Evolutionary conservation across 768 basidiomycete species (phyloP).

Genomic region (Solioccasus polychromus): DNA sequence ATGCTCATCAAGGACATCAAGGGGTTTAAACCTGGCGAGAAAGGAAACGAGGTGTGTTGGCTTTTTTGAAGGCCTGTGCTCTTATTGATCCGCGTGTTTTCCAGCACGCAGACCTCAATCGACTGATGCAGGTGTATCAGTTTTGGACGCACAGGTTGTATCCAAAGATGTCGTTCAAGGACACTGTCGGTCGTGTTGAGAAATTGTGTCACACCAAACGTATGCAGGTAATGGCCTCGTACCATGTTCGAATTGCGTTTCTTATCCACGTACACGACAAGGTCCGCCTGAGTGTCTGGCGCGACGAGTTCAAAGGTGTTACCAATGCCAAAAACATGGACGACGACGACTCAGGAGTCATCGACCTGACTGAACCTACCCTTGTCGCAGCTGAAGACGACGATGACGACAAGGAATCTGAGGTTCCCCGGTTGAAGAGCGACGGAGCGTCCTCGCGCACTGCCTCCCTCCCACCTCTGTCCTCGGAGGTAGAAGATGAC

Average conservation of each 20-base stretch:
- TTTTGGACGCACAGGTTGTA: conserved; percentile 95
- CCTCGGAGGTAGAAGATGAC: conserved; percentile 41
- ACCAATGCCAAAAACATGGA: conserved; percentile 33
- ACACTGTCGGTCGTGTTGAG: conserved; percentile 84
- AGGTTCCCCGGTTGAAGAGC: conserved; percentile 7
- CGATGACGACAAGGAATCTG: conserved; percentile 10
- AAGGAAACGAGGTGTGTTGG: conserved; percentile 79
- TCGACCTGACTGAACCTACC: conserved; percentile 28
- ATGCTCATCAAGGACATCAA: conserved; percentile 73
- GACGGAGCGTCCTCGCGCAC: conserved; percentile 37
- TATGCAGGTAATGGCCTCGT: conserved; percentile 63
- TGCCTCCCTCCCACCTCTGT: conserved; percentile 38
- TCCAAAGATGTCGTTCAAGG: conserved; percentile 83
- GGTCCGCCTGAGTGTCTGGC: conserved; percentile 75
- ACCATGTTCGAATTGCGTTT: background rate
- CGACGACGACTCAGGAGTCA: conserved; percentile 17
- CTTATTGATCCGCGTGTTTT: background rate
- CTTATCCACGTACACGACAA: conserved; percentile 28
- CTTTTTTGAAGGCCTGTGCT: background rate
- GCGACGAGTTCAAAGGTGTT: conserved; percentile 58
- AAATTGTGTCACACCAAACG: conserved; percentile 82
- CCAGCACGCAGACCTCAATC: conserved; percentile 77
- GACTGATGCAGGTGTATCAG: conserved; percentile 82
- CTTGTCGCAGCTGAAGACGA: conserved; percentile 27
- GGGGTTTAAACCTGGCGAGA: conserved; percentile 78